phyloP scores from a whole-genome alignment of 345 rosid species.

The Acer campestre region DNA sequence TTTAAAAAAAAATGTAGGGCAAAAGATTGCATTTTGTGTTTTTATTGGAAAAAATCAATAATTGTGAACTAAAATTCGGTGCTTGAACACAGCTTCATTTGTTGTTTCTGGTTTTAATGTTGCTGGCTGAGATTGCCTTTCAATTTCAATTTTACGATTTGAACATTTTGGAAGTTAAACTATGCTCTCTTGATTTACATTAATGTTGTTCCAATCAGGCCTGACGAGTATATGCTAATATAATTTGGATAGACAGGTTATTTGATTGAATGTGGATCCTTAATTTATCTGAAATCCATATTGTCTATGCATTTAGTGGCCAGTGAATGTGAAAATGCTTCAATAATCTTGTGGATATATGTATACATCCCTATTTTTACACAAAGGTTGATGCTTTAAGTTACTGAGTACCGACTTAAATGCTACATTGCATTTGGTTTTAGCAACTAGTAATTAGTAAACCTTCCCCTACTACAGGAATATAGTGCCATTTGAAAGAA shows the following conservation, averaged over 20 bases:
- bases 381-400: background rate
- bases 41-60: slow-evolving; percentile 6
- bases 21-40: slow-evolving; percentile 10
- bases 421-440: background rate
- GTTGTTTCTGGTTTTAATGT: background rate
- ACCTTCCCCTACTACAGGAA: background rate
- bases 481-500: background rate
- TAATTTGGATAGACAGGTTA: background rate
- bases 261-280: background rate
- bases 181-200: background rate
- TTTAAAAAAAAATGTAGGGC: background rate
- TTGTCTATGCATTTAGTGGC: background rate
- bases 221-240: background rate
- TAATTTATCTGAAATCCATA: too few species aligned
- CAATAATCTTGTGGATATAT: background rate
- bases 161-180: background rate
- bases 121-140: slow-evolving; percentile 3
- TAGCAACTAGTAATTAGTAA: background rate
- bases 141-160: background rate
- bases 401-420: background rate
- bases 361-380: background rate
- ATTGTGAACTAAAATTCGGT: slow-evolving; percentile 6
- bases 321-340: background rate
- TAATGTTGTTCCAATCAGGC: too few species aligned
- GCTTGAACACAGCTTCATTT: slow-evolving; percentile 4